Conservation (phyloP, 106 monocot species). For the Dendrobium catenatum region DNA sequence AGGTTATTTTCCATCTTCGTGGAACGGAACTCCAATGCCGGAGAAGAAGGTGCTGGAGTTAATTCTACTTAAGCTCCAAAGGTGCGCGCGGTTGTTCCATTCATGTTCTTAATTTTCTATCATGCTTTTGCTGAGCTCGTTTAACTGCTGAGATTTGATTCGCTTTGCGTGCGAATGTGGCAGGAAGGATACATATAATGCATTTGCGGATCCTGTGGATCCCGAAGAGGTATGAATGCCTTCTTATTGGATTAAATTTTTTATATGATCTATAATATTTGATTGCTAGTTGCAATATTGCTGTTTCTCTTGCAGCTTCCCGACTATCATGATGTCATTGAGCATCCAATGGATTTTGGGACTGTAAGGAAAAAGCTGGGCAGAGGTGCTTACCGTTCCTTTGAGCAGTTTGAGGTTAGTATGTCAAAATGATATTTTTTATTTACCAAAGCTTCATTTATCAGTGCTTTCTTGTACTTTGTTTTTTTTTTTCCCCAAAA, state of each 20-base stretch:
- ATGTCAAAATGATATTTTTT: not conserved
- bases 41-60: constrained; percentile 35
- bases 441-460: not conserved
- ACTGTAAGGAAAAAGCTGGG: constrained; percentile 76
- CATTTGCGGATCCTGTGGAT: constrained; percentile 80
- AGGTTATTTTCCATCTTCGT: constrained; percentile 2
- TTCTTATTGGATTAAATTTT: not conserved
- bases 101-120: not conserved
- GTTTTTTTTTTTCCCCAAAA: not conserved
- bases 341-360: constrained; percentile 92
- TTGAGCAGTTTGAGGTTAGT: constrained; percentile 91
- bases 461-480: not conserved
- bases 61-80: constrained; percentile 85
- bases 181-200: constrained; percentile 92
- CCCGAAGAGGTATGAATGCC: constrained; percentile 54
- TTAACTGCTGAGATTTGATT: constrained; percentile 3
- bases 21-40: constrained; percentile 47
- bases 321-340: constrained; percentile 81
- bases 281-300: constrained; percentile 1
- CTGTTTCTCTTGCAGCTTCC: constrained; percentile 56
- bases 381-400: constrained; percentile 36
- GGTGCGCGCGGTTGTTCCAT: constrained; percentile 24
- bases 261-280: not conserved
- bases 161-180: constrained; percentile 11
- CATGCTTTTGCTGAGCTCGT: constrained; percentile 6